phyloP scores from a whole-genome alignment of 2,329 filamentous ascomycete genomes.

The Cryphonectria nitschkei region DNA sequence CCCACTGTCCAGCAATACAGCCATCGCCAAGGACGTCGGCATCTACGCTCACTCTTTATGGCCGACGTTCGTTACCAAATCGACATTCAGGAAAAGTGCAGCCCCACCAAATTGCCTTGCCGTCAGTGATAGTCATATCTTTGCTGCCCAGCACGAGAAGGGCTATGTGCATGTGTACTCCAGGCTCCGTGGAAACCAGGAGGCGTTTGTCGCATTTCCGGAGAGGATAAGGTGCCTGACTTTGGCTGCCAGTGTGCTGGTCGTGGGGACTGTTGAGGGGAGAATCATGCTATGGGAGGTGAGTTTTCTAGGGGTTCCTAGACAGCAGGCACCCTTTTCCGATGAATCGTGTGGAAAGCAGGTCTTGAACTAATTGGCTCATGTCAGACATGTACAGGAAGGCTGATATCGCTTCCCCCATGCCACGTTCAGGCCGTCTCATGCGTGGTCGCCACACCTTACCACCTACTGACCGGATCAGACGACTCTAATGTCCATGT shows the following conservation, averaged over 20 bases:
- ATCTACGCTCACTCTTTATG: constrained; percentile 85
- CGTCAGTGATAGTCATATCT: constrained; percentile 80
- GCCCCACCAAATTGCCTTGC: constrained; percentile 79
- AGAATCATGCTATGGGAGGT: constrained; percentile 94
- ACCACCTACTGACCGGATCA: constrained; percentile 77
- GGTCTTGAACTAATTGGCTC: neutral
- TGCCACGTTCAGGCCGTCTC: constrained; percentile 82
- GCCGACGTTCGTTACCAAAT: constrained; percentile 73
- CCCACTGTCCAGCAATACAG: constrained; percentile 63
- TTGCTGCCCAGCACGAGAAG: constrained; percentile 89
- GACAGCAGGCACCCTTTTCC: too few relatives aligned
- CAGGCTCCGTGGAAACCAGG: constrained; percentile 80
- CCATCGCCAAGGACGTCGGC: constrained; percentile 76
- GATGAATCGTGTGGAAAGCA: neutral
- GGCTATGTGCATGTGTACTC: constrained; percentile 93
- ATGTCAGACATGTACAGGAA: constrained; percentile 69
- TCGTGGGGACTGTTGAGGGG: constrained; percentile 83
- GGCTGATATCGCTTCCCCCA: constrained; percentile 74
- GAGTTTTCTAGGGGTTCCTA: constrained; percentile 29
- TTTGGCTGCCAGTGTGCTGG: constrained; percentile 71
- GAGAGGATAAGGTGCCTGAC: constrained; percentile 82
- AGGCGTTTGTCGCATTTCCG: constrained; percentile 84
- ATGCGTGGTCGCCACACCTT: constrained; percentile 71
- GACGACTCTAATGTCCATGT: constrained; percentile 90
- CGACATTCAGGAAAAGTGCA: constrained; percentile 90